A percentile compares a stretch with the other conserved stretches of the same genome.
These are phyloP conservation scores for Fusarium tanahbumbuense DNA, from an alignment of 2,329 filamentous ascomycete genomes.

Conservation along the genomic window DNA sequence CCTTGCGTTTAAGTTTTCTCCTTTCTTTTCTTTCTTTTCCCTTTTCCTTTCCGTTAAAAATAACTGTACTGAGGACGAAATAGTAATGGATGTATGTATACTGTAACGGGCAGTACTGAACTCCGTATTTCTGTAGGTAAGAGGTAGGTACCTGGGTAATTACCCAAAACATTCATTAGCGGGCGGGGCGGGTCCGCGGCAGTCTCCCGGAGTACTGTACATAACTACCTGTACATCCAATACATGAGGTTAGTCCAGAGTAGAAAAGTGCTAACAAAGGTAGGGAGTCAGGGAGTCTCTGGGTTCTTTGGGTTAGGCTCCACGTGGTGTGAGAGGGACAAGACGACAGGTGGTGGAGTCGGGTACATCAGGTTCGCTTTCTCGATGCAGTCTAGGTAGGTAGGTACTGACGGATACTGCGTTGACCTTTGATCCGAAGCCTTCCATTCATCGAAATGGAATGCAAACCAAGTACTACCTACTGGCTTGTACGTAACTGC, in stretches of 20 bases:
- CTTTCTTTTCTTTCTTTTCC: too few relatives aligned
- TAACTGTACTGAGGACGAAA: too few relatives aligned
- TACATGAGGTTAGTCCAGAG: too few relatives aligned
- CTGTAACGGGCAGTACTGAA: not conserved
- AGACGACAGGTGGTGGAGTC: constrained; percentile 41
- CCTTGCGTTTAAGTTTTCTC: constrained; percentile 1
- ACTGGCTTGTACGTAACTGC: not conserved
- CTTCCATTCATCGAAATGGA: not conserved
- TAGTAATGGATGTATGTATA: too few relatives aligned
- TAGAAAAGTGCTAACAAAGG: not conserved
- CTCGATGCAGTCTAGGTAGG: too few relatives aligned
- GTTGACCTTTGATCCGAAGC: not conserved
- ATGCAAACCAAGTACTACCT: constrained; percentile 14
- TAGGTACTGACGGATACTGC: too few relatives aligned
- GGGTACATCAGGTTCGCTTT: not conserved
- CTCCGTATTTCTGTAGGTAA: not conserved
- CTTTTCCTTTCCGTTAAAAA: too few relatives aligned
- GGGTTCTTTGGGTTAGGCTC: constrained; percentile 40
- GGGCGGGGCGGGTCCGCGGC: constrained; percentile 44
- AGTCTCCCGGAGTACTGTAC: constrained; percentile 38
- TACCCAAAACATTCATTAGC: not conserved
- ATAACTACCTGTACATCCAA: too few relatives aligned
- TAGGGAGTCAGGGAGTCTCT: constrained; percentile 37
- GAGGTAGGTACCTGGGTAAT: not conserved
- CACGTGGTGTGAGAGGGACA: constrained; percentile 42